Evolutionary conservation across 441 rosid genomes (phyloP), one percentile per base, ranked within the genome.

Genomic region (Cnidoscolus chayamansa): DNA sequence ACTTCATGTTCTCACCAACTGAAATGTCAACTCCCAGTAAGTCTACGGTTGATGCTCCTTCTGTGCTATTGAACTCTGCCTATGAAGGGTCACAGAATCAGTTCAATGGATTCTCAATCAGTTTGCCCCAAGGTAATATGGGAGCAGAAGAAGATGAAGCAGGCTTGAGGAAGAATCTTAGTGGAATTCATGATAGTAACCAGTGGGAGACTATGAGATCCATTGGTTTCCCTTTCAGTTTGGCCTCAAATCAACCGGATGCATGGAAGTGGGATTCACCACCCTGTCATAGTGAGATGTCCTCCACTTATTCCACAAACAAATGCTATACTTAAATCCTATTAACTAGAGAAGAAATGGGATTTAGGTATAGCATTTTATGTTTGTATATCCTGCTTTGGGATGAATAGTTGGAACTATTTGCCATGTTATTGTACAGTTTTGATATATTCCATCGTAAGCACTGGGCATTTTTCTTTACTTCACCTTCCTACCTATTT

Each of bases 201-300:
- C 75, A 70, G 35, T 80, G 81, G 86, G 81, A 74, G 2, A 70
- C 58, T 3, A 58, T 72, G 12, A 70, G 81, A 51, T 61, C 87
- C 0, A 79, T 85, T 1, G 82, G 81, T 13, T 85, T 88, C 55
- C 95, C 95, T n/a, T 85, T 86, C 81, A 86, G 77, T 64, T 78
- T 86, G 81, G 79, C 88, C 9, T 40, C 76, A 3, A 71, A 68
- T 72, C 45, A 3, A 6, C 45, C 45, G 6, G 45, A 40, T 40
- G 45, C 45, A 40, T 40, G 45, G 45, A 40, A 40, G 45, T 88
- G 91, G 89, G 95, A 85, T 72, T 86, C 87, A 65, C 86, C 86
- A 12, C 73, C 81, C 0, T 83, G 88, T 75, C 89, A 83, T 19
- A 85, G 86, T 59, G 84, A 86, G 69, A 83, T 84, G 60, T 84